Evolutionary conservation across 1,284 basidiomycete genomes (phyloP).

Genomic region (Fomitopsis pinicola): DNA sequence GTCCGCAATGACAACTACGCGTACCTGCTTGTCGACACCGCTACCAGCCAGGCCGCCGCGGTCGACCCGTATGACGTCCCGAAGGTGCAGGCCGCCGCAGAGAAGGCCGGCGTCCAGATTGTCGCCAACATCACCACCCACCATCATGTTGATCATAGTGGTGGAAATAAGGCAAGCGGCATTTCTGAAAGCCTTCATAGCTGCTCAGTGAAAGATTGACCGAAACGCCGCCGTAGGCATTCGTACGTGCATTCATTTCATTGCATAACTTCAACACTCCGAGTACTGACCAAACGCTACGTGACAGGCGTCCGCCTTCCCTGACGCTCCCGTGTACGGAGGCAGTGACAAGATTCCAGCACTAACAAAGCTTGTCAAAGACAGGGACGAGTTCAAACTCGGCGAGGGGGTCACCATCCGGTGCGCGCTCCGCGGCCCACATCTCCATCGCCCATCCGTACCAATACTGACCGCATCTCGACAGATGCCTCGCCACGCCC

Average conservation of each 20-base stretch:
- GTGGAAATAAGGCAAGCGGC: slow-evolving; percentile 66
- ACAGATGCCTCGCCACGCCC: slow-evolving; percentile 83
- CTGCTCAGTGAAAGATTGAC: not conserved
- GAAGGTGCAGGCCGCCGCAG: slow-evolving; percentile 68
- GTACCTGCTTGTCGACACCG: slow-evolving; percentile 79
- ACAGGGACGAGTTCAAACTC: slow-evolving; percentile 72
- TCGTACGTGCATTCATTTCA: slow-evolving; percentile 38
- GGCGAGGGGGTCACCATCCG: slow-evolving; percentile 70
- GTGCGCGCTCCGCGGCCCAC: slow-evolving; percentile 30
- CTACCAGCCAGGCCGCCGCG: slow-evolving; percentile 66
- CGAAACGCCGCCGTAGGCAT: slow-evolving; percentile 36
- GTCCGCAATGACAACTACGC: slow-evolving; percentile 87
- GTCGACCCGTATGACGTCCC: slow-evolving; percentile 83
- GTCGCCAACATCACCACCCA: slow-evolving; percentile 83
- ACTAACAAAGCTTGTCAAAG: slow-evolving; percentile 71
- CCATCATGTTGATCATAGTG: slow-evolving; percentile 89
- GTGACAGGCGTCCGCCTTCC: slow-evolving; percentile 55
- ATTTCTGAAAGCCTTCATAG: not conserved
- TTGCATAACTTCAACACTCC: not conserved
- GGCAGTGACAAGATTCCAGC: slow-evolving; percentile 74
- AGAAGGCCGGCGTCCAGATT: slow-evolving; percentile 65
- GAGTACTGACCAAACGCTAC: not conserved
- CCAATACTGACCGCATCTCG: not conserved
- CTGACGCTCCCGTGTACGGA: slow-evolving; percentile 75
- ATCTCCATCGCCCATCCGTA: not conserved